A percentile compares a stretch with the other conserved stretches of the same genome.
Evolutionary conservation across 2,329 filamentous ascomycete genomes (phyloP).

Genomic region (Fusarium lateritium): DNA sequence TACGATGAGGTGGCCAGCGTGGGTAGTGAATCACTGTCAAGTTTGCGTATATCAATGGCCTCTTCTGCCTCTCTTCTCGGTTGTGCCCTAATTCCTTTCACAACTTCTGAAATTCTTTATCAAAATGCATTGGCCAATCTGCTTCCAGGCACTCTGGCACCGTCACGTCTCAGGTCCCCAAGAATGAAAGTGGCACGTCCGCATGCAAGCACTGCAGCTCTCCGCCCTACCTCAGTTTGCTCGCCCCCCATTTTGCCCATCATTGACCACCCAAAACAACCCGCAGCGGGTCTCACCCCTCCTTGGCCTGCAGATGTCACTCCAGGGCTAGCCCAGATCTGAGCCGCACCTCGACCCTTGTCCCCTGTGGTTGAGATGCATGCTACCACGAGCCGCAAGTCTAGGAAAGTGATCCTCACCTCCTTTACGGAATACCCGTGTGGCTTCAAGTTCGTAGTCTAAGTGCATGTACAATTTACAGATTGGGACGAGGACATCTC

Average conservation of each 20-base stretch:
- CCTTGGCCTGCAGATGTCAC: slow-evolving; percentile 27
- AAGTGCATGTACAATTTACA: background rate
- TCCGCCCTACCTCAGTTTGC: slow-evolving; percentile 10
- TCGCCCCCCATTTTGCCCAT: background rate
- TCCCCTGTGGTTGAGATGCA: slow-evolving; percentile 3
- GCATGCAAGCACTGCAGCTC: slow-evolving; percentile 20
- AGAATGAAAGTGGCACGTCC: background rate
- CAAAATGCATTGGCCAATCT: background rate
- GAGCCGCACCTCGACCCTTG: slow-evolving; percentile 10
- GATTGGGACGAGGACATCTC: slow-evolving; percentile 2
- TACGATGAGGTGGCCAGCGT: background rate
- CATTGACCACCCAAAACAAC: slow-evolving; percentile 13
- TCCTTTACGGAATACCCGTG: slow-evolving; percentile 9
- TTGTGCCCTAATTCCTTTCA: background rate
- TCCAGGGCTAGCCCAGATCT: slow-evolving; percentile 9
- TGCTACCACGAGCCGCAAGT: background rate
- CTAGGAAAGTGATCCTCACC: background rate
- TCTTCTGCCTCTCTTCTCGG: background rate
- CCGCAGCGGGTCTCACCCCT: slow-evolving; percentile 6
- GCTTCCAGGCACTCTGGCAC: background rate
- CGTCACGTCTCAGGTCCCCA: background rate
- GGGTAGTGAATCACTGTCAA: slow-evolving; percentile 6
- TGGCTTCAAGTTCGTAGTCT: slow-evolving; percentile 22
- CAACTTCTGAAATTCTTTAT: slow-evolving; percentile 1
- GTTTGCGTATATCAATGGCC: background rate